Base-by-base conservation (phyloP, 192 early-diverging fungal species). In the Mortierella claussenii region DNA sequence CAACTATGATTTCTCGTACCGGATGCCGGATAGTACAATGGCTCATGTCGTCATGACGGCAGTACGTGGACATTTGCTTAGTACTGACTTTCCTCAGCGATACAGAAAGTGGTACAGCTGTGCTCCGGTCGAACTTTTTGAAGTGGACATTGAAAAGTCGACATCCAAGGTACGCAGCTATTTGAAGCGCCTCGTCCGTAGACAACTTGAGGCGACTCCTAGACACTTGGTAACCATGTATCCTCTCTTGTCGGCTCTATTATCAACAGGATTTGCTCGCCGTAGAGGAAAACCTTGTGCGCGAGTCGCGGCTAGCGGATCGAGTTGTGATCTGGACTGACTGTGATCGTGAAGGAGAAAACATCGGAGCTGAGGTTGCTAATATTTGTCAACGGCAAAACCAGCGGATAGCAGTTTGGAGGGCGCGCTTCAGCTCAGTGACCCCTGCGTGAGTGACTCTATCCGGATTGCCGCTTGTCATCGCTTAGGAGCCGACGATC, bases 311-410 rank as follows among this genome's bases (percentile, higher is more conserved):
- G 15, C 57, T 65, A 0, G 87, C 90, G 0, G 81, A 90, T 12
- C 69, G 87, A 45, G 68, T 99, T 32, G 88, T 96, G 45, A 99
- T 99, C 46, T 99, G 97, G 97, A 99, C 97, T 5, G 97, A 99
- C 86, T 98, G 97, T 65, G 96, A 99, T 85, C 88, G 92, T 10
- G 96, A 98, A 80, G 97, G 97, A 28, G 97, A 99, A 62, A 89
- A 89, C 34, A 99, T 99, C 60, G 97, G 97, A 15, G 71, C 80
- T 12, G 97, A 99, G 56, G 86, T 96, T 18, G 88, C 82, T 0
- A 78, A 82, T 7, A 80, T 97, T 0, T 95, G 94, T 54, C 66
- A 68, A 7, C 36, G 56, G 12, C 83, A 78, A 0, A 96, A 97
- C 57, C 78, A 80, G 21, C 57, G 85, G 7, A 84, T 99, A 10